Conservation (phyloP, 148 eudicot species). For the Oxyria digyna region DNA sequence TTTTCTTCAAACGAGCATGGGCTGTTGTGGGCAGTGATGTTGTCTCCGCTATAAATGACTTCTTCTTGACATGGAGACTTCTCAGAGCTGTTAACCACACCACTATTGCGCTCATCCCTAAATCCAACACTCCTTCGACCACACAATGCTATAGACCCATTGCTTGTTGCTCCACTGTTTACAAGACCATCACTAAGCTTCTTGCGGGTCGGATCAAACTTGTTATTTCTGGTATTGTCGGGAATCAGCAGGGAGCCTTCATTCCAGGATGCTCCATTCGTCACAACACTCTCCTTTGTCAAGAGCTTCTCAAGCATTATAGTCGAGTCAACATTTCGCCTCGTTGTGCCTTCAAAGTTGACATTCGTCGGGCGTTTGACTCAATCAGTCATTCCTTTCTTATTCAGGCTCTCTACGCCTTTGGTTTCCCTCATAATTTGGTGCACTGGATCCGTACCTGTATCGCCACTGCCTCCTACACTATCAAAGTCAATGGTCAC, state of each 20-base stretch:
- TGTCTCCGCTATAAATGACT: too few relatives aligned
- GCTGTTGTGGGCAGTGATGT: too few relatives aligned
- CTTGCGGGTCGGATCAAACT: not conserved
- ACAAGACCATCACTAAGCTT: not conserved
- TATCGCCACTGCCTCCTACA: not conserved
- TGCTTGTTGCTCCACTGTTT: too few relatives aligned
- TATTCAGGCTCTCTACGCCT: not conserved
- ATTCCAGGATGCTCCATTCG: not conserved
- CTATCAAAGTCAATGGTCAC: too few relatives aligned
- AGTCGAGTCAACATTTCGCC: not conserved
- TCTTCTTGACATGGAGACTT: too few relatives aligned
- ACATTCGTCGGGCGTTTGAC: not conserved
- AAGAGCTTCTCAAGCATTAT: not conserved
- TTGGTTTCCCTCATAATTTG: not conserved
- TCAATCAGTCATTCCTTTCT: not conserved
- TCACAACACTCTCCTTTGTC: too few relatives aligned
- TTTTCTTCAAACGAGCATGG: too few relatives aligned
- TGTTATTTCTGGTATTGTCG: not conserved
- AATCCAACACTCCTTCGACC: too few relatives aligned
- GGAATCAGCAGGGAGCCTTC: not conserved
- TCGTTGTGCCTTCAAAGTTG: not conserved
- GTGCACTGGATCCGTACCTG: not conserved
- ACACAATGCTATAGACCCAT: too few relatives aligned
- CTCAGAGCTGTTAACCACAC: too few relatives aligned
- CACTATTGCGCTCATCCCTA: too few relatives aligned